A percentile compares a stretch with the other conserved stretches of the same genome.
phyloP scores from a whole-genome alignment of 331 rosid genomes.

The Stylosanthes scabra region DNA sequence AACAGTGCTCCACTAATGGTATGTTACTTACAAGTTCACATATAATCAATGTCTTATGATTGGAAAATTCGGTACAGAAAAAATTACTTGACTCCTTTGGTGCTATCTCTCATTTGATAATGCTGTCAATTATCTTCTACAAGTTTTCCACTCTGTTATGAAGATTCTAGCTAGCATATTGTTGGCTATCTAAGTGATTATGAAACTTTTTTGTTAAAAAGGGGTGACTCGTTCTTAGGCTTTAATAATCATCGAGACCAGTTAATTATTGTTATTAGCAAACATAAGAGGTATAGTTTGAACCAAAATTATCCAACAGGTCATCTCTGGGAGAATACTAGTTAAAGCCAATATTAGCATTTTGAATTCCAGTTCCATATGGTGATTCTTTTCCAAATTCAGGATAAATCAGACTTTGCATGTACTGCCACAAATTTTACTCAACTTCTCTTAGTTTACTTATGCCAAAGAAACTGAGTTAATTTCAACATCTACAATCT shows the following conservation, averaged over 20 bases:
- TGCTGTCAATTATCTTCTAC: not conserved
- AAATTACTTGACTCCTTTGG: not conserved
- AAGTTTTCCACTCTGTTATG: not conserved
- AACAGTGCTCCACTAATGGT: not conserved
- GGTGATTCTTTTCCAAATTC: not conserved
- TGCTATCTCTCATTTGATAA: not conserved
- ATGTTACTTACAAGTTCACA: constrained; percentile 6
- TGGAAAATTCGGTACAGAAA: not conserved
- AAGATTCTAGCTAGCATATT: not conserved
- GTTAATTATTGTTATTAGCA: not conserved
- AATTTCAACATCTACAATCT: not conserved
- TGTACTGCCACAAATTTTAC: not conserved
- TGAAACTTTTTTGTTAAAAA: not conserved
- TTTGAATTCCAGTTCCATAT: not conserved
- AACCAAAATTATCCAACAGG: not conserved
- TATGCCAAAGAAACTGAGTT: not conserved
- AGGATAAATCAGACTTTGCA: not conserved
- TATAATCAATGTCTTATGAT: not conserved
- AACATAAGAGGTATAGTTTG: not conserved
- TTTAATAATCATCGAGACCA: not conserved
- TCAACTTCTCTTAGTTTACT: not conserved
- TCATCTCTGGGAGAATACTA: constrained; percentile 3
- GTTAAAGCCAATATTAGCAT: not conserved
- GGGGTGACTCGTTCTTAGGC: not conserved
- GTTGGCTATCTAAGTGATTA: not conserved